Evolutionary conservation across 1,284 basidiomycete genomes (phyloP), one percentile per base, ranked within the genome.

Genomic region (Peniophora sp.): DNA sequence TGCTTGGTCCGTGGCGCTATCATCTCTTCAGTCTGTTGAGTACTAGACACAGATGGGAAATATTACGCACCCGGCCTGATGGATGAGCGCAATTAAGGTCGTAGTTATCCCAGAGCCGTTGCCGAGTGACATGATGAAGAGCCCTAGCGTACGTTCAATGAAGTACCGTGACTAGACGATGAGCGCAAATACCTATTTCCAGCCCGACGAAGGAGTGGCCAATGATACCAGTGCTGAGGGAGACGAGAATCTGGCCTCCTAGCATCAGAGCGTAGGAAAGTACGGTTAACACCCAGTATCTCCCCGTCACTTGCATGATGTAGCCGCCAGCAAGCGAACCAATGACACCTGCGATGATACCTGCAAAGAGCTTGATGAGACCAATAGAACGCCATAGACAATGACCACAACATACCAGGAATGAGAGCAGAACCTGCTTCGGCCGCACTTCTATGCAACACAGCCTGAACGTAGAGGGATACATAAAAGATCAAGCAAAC

Each of bases 401-500:
- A 32, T 5, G 27, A 32, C n/a, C n/a, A n/a, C n/a, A n/a, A 12
- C 27, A 32, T 32, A 32, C 27, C 27, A 5, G 79, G 67, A 12
- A 83, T 60, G 9, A 84, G 66, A 61, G 71, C 74, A 24, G 77
- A 50, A 0, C 81, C 76, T 1, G 75, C 74, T 56, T 74, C 63
- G 0, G 71, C 68, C 2, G 78, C 73, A 17, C 68, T 68, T 51
- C 70, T 66, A 8, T 68, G 66, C 36, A 63, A 62, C 3, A 80
- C 78, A 1, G 78, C 81, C 60, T 84, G 81, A 44, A 80, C 63
- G 57, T 78, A 83, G 20, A 83, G 60, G 6, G 79, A 69, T 1
- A 77, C 57, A 47, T 79, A 71, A 66, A 80, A 84, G 17, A 80
- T 52, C 56, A 74, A 62, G 44, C 68, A 65, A 53, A 78, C 67